phyloP scores from a whole-genome alignment of 768 basidiomycete species.

The Xerocomellus dryophilus region DNA sequence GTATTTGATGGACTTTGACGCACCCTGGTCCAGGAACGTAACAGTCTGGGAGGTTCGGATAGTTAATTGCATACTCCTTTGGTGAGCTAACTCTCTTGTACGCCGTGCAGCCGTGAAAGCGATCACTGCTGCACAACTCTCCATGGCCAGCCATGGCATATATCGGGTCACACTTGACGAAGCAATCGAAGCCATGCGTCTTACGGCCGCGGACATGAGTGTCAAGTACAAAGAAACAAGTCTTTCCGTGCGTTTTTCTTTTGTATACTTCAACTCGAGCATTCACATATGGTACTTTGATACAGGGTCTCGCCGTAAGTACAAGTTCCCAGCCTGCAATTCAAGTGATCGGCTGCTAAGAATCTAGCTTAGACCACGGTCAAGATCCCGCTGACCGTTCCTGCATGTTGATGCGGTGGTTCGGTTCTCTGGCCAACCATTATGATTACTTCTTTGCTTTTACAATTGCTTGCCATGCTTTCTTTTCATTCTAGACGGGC shows the following conservation, averaged over 20 bases:
- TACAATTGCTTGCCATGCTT: background rate
- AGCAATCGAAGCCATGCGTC: slow-evolving; percentile 91
- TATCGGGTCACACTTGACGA: slow-evolving; percentile 89
- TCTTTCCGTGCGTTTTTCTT: slow-evolving; percentile 60
- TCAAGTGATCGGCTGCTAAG: slow-evolving; percentile 8
- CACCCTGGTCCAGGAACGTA: slow-evolving; percentile 56
- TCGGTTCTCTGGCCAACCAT: background rate
- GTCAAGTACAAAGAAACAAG: slow-evolving; percentile 95
- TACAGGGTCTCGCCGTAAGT: slow-evolving; percentile 59
- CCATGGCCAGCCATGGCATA: slow-evolving; percentile 86
- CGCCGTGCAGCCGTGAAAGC: slow-evolving; percentile 74
- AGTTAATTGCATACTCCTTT: background rate
- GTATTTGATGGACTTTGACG: slow-evolving; percentile 1
- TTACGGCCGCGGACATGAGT: slow-evolving; percentile 94
- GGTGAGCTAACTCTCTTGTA: slow-evolving; percentile 6
- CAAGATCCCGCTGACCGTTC: slow-evolving; percentile 80
- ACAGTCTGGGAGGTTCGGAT: slow-evolving; percentile 73
- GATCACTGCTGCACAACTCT: slow-evolving; percentile 89
- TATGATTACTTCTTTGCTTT: background rate
- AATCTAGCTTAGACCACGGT: slow-evolving; percentile 55
- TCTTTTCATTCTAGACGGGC: background rate
- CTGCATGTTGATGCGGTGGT: slow-evolving; percentile 56
- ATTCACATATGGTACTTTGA: slow-evolving; percentile 1
- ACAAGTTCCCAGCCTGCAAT: background rate
- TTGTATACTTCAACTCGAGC: background rate